Percentiles rank a stretch among this genome's conserved stretches.
These are phyloP conservation scores for Grosmannia serpens DNA, from an alignment of 2,329 filamentous ascomycete species.

Conservation along the genomic window DNA sequence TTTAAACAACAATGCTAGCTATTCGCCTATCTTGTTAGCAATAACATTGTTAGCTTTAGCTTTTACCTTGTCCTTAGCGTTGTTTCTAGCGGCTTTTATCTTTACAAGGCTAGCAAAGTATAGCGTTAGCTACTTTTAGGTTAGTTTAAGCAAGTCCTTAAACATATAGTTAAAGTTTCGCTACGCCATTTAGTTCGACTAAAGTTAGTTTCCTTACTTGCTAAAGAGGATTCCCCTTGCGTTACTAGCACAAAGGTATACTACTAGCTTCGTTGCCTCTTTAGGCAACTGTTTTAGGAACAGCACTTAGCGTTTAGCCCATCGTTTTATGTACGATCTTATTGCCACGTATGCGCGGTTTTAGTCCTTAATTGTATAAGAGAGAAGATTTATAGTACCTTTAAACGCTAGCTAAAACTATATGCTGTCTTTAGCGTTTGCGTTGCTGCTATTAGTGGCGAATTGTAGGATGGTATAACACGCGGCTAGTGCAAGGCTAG, in stretches of 20 bases:
- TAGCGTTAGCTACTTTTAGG: neutral
- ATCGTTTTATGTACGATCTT: too few relatives aligned
- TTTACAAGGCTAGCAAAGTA: neutral
- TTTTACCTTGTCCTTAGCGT: neutral
- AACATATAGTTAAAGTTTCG: neutral
- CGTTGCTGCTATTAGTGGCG: neutral
- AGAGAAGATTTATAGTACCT: too few relatives aligned
- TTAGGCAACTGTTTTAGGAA: too few relatives aligned
- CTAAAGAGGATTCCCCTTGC: neutral
- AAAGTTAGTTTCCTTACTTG: neutral
- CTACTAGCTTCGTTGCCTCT: too few relatives aligned
- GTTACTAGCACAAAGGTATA: neutral
- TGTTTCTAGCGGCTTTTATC: neutral
- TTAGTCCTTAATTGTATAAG: too few relatives aligned
- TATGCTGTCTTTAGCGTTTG: too few relatives aligned
- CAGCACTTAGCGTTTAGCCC: too few relatives aligned
- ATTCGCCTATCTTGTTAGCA: neutral
- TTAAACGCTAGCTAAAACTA: too few relatives aligned
- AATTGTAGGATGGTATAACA: neutral
- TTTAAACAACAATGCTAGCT: neutral
- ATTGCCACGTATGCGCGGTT: too few relatives aligned
- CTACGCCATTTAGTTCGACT: neutral
- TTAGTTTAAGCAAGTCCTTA: neutral
- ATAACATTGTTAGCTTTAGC: neutral
- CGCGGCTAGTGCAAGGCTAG: neutral